phyloP scores from a whole-genome alignment of 2,329 filamentous ascomycete species.

The Madurella mycetomatis region DNA sequence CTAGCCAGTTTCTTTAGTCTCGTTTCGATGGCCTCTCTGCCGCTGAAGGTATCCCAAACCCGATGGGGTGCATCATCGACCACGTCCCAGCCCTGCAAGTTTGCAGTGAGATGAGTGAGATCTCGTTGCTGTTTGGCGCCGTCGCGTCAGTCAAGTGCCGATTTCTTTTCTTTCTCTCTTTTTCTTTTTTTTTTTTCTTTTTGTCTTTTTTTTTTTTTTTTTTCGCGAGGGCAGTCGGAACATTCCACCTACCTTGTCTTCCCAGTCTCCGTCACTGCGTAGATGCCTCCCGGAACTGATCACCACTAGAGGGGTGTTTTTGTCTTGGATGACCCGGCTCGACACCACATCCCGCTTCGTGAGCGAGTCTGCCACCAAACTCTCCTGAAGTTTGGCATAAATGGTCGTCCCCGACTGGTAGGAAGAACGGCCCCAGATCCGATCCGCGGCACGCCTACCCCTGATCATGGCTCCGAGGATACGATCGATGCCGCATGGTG shows the following conservation, averaged over 20 bases:
- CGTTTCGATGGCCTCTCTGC: constrained; percentile 72
- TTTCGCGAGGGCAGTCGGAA: too few species aligned
- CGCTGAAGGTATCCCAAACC: constrained; percentile 74
- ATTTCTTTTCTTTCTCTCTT: too few species aligned
- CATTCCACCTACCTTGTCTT: constrained; percentile 47
- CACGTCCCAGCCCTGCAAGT: constrained; percentile 78
- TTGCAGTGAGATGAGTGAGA: constrained; percentile 72
- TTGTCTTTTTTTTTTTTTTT: too few species aligned
- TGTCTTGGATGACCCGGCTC: constrained; percentile 72
- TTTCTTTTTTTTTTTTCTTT: too few species aligned
- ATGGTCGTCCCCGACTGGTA: constrained; percentile 79
- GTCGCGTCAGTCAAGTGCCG: constrained; percentile 5
- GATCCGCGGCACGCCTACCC: constrained; percentile 74
- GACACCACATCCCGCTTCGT: constrained; percentile 77
- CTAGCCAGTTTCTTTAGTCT: constrained; percentile 59
- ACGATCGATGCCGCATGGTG: constrained; percentile 79
- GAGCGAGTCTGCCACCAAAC: constrained; percentile 77
- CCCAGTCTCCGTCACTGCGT: constrained; percentile 66
- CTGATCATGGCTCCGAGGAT: constrained; percentile 76
- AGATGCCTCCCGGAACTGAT: constrained; percentile 76
- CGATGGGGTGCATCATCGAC: constrained; percentile 80
- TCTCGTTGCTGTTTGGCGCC: constrained; percentile 61
- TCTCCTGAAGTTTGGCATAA: constrained; percentile 90
- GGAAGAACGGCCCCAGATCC: constrained; percentile 74
- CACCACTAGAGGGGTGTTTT: constrained; percentile 70